Evolutionary conservation across 768 basidiomycete genomes (phyloP), one percentile per base, ranked within the genome.

Genomic region (Pisolithus tinctorius): DNA sequence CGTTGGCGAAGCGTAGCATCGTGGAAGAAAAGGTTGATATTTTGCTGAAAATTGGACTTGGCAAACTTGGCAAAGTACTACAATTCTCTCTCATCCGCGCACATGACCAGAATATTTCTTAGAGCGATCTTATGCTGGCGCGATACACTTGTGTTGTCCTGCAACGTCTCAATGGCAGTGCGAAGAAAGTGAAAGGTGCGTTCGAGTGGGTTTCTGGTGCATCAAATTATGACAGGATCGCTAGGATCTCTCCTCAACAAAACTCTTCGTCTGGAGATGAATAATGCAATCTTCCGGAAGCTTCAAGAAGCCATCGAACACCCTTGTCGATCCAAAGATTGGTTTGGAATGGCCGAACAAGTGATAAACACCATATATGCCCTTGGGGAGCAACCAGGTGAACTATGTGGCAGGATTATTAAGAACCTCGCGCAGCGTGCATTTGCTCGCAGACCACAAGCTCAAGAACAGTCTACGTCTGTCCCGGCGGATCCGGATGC

Each of bases 291-390:
- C 40, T 97, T 99, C 73, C 74, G 74, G 26, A 88, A 88, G 60
- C 74, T 99, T 6, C 81, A 86, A 60, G 83, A 86, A 2, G 76
- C 83, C n/a, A 79, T 97, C 34, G 83, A 92, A 58, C 75, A 82
- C 48, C 86, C 91, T 0, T 88, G 84, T 51, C 78, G 83, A 42
- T 86, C 86, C 17, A 88, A 84, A 58, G 93, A 97, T 52, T 99
- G 95, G 95, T 98, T 99, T 59, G 86, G 86, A 9, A 82, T 98
- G 70, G 91, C 95, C 0, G 96, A 99, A 65, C 95, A 99, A 66
- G 90, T 85, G 8, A 85, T 99, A 69, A 97, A 99, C 65, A 93
- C 95, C 1, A 86, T 96, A 47, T 99, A 98, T 59, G 84, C 88
- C 0, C 80, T 99, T 2, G 94, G 90, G 17, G 92, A 97, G 60